Conservation (phyloP, 129 eudicot species). For the Centrapalus pauciflorus region DNA sequence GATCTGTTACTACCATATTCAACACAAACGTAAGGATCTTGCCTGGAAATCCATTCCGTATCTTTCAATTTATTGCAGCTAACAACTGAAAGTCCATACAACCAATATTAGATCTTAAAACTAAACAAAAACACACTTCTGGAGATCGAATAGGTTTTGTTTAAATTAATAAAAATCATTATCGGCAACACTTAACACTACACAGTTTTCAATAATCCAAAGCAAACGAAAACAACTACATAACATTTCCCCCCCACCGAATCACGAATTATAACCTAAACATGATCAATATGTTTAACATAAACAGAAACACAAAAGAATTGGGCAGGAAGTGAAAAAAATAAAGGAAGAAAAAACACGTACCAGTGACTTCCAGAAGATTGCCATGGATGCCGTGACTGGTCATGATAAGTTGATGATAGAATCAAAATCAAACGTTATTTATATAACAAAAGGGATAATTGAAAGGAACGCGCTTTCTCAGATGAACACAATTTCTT, state of each 20-base stretch:
- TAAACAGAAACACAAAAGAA: neutral
- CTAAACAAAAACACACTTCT: neutral
- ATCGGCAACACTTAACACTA: neutral
- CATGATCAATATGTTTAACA: neutral
- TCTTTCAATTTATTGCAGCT: slow-evolving; percentile 74
- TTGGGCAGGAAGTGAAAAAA: neutral
- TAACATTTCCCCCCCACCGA: neutral
- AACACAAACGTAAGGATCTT: slow-evolving; percentile 92
- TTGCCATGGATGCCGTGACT: slow-evolving; percentile 82
- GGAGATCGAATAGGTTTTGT: neutral
- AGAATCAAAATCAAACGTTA: neutral
- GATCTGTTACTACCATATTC: slow-evolving; percentile 72
- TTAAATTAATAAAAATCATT: neutral
- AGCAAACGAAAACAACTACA: neutral
- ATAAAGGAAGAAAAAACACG: neutral
- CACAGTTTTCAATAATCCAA: neutral
- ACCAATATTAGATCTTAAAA: neutral
- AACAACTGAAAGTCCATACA: slow-evolving; percentile 47
- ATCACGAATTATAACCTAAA: neutral
- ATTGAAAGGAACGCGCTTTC: neutral
- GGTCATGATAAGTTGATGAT: slow-evolving; percentile 29
- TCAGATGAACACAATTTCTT: neutral
- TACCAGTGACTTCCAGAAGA: slow-evolving; percentile 90
- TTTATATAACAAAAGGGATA: neutral
- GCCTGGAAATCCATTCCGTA: slow-evolving; percentile 96